Base-by-base conservation (phyloP, 1,284 basidiomycete genomes). In the Rugiboletus extremiorientalis region DNA sequence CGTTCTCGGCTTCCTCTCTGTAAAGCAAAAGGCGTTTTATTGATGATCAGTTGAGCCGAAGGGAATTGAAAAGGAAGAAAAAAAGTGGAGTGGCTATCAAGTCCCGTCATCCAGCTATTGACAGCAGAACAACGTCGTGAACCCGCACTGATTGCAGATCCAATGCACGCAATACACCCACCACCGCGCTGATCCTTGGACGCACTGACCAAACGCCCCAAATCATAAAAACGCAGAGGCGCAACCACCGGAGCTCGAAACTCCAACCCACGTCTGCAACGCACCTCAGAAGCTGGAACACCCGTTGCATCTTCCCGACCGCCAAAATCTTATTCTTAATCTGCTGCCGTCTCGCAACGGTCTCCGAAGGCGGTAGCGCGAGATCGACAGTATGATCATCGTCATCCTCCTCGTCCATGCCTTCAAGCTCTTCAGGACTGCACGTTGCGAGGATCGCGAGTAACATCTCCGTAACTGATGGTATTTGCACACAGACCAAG, bases 251-350 rank as follows among this genome's bases (percentile, higher is more conserved):
- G 11, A 45, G 30, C 16, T 33, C 7, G 22, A 41, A 40, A 44
- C 3, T 23, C 25, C 15, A 34, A 28, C 23, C 27, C 16, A 4
- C 18, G 43, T 40, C n/a, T 11, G 25, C 42, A 23, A 74, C 85
- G 63, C 53, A 91, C 88, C 94, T 88, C 41, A 98, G 78, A 52
- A 96, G 79, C 54, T 92, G 87, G 80, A 96, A 97, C 48, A 97
- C 88, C 34, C 89, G 79, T 60, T 93, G 92, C 93, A 98, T 95
- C 70, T 88, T 84, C n/a, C 95, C 94, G 40, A 97, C 80, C 0
- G 92, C 94, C 61, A 96, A 77, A 65, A 97, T 96, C 84, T 97
- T 97, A 76, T 88, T 94, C 82, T 94, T 98, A 80, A 99, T 98
- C 62, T 88, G 83, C 65, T 91, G 84, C 68, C 86, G 80, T 62